Evolutionary conservation across 2,329 filamentous ascomycete species (phyloP), one percentile per base, ranked within the genome.

Genomic region (Talaromyces atroroseus): DNA sequence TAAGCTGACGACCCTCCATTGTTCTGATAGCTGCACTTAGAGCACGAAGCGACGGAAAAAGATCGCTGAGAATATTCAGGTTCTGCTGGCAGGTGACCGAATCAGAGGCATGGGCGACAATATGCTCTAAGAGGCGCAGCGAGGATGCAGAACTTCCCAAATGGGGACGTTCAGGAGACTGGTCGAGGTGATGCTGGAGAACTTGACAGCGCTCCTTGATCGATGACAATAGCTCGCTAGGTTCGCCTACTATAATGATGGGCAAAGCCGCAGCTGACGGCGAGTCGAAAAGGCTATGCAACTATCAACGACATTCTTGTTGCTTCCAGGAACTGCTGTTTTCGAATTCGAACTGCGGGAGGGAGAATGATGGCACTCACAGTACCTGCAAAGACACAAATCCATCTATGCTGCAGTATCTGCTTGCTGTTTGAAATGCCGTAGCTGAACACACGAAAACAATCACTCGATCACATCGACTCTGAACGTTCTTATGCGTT

Each of bases 131-230:
- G 7, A 70, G 59, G 26, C 58, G 47, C 34, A 64, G 34, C 14
- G 63, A 59, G n/a, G 63, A 59, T 8, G 52, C n/a, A 38, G 57
- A 26, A 6, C 11, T 16, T 34, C 21, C 38, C 11, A 14, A n/a
- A 18, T 18, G 2, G 18, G 52, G 29, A n/a, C 60, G 40, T 14
- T 49, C 42, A 29, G 16, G 45, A 12, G 51, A 48, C 4, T 44
- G 29, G 24, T 34, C 21, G 10, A 59, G 61, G 7, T 67, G 63
- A 5, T 71, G 58, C 2, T 66, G 63, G 29, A 78, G 60, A 54
- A 70, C 72, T 60, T 72, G 67, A 20, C 74, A 71, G 40, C 68
- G 65, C 29, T 62, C 59, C 24, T 65, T 54, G 12, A 70, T 44
- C 16, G 58, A 59, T 10, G 61, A 2, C 11, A 67, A 32, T 16